phyloP scores from a whole-genome alignment of 352 stramenopile species.

The Pythium oligandrum region DNA sequence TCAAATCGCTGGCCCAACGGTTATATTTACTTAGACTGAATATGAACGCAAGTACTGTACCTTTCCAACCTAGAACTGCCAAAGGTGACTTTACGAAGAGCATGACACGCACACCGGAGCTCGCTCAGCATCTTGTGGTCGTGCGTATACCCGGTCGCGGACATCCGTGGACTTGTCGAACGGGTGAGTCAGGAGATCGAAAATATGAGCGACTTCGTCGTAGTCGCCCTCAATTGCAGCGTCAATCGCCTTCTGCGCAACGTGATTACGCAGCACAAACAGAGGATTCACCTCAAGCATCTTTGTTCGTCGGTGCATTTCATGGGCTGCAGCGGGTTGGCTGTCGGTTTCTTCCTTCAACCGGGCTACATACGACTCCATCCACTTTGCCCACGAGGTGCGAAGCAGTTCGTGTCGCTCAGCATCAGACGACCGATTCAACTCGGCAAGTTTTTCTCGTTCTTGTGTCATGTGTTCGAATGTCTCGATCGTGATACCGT shows the following conservation, averaged over 20 bases:
- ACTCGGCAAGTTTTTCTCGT: slow-evolving; percentile 31
- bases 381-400: slow-evolving; percentile 48
- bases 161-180: slow-evolving; percentile 47
- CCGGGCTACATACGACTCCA: slow-evolving; percentile 45
- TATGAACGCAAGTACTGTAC: too few relatives aligned
- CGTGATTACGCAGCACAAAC: slow-evolving; percentile 87
- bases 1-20: too few relatives aligned
- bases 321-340: slow-evolving; percentile 22
- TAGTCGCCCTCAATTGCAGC: slow-evolving; percentile 66
- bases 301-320: slow-evolving; percentile 26
- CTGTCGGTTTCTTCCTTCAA: slow-evolving; percentile 39
- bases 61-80: too few relatives aligned
- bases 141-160: slow-evolving; percentile 40
- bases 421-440: slow-evolving; percentile 40
- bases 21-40: too few relatives aligned
- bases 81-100: slow-evolving; percentile 42
- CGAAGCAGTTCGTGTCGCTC: slow-evolving; percentile 43
- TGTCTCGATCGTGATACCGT: slow-evolving; percentile 65
- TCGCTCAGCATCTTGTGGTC: slow-evolving; percentile 40
- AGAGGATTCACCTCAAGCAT: slow-evolving; percentile 78
- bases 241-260: slow-evolving; percentile 87
- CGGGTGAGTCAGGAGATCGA: slow-evolving; percentile 62
- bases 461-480: slow-evolving; percentile 51
- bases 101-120: slow-evolving; percentile 77
- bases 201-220: slow-evolving; percentile 55